phyloP scores from a whole-genome alignment of 2,329 filamentous ascomycete genomes.

The Ceratocystis cacaofunesta region DNA sequence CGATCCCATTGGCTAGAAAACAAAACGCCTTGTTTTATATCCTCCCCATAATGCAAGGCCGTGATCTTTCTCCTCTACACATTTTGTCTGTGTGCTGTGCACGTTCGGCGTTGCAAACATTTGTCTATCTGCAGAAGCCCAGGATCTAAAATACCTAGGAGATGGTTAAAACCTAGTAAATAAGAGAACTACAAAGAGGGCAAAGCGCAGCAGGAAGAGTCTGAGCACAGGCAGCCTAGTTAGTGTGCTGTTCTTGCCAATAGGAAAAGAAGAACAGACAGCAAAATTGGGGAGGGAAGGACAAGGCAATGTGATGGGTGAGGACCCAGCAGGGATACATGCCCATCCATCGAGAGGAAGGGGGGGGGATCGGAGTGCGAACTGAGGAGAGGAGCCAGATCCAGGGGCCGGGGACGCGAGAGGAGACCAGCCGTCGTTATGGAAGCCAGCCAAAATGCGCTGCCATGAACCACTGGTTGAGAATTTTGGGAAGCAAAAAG shows the following conservation, averaged over 20 bases:
- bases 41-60: too few species aligned
- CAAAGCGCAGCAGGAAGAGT: conserved; percentile 2
- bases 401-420: background rate
- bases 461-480: too few species aligned
- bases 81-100: too few species aligned
- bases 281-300: background rate
- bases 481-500: too few species aligned
- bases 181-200: background rate
- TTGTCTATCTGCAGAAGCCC: too few species aligned
- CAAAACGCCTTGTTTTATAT: background rate
- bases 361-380: background rate
- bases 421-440: background rate
- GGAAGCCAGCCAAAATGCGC: too few species aligned
- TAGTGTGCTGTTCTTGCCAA: background rate
- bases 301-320: background rate
- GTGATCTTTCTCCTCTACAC: too few species aligned
- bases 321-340: background rate
- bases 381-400: background rate
- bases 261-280: background rate
- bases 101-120: too few species aligned
- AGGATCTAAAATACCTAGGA: too few species aligned
- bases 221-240: background rate
- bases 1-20: background rate
- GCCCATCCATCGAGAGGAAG: background rate
- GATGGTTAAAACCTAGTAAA: too few species aligned